Evolutionary conservation across 2,329 filamentous ascomycete genomes (phyloP), one percentile per base, ranked within the genome.

Genomic region (Aspergillus spinulosporus): DNA sequence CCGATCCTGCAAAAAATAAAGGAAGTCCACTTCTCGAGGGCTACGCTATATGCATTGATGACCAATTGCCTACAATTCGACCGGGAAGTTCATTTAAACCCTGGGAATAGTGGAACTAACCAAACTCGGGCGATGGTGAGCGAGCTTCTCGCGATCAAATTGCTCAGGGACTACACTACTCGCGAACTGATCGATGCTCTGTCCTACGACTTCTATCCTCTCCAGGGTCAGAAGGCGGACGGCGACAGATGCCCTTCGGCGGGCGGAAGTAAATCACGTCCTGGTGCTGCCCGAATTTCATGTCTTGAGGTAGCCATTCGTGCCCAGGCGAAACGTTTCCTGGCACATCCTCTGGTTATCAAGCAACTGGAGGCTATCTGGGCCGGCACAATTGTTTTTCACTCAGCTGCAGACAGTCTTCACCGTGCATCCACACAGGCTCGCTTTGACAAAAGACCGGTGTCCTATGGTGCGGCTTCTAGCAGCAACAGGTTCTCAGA

Each of bases 331-430:
- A 97, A 97, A 75, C 88, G 91, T 64, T 96, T 97, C 64, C 80
- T 97, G 4, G 89, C 93, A 6, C 92, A 97, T 68, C 92, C 93
- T 0, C 80, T 97, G 3, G 92, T 97, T 0, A 88, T 97, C 6
- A 91, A 95, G 72, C 92, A 97, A 69, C 80, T 97, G n/a, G 92
- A 97, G 73, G 92, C 92, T 44, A 96, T 97, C 59, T 97, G 93
- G 93, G 93, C 91, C 15, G 93, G 93, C 29, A 93, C 89, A 14
- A 94, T 97, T 62, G 92, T 94, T 63, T 97, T 97, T 68, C 92
- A 96, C 73, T 94, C 91, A 1, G 86, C 88, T 9, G 90, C 91
- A 4, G 92, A 97, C 71, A 89, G 84, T 62, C 77, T 97, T 26
- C 93, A 97, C 71, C 86, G 91, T 43, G 75, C 76, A 47, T 80